Conservation (phyloP, 2,329 filamentous ascomycete species). For the Zelopaecilomyces penicillatus region DNA sequence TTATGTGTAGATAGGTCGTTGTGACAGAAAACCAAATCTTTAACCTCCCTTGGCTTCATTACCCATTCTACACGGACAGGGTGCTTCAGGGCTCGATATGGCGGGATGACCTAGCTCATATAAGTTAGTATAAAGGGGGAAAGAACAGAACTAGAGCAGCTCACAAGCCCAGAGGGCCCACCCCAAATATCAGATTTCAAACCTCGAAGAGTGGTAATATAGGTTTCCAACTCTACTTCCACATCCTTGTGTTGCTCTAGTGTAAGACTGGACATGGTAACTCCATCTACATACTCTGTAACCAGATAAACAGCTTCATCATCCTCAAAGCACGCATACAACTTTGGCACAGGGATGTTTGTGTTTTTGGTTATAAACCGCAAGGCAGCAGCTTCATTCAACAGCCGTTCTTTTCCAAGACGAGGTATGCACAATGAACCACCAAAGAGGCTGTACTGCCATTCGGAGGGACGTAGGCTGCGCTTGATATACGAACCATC, state of each 20-base stretch:
- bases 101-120: conserved; percentile 8
- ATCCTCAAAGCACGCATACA: conserved; percentile 11
- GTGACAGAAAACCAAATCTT: conserved; percentile 14
- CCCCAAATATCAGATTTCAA: conserved; percentile 11
- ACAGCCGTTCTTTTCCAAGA: conserved; percentile 10
- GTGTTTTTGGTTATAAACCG: conserved; percentile 11
- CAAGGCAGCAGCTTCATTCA: conserved; percentile 12
- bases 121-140: background rate
- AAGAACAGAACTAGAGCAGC: no score
- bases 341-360: conserved; percentile 12
- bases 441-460: conserved; percentile 6
- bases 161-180: conserved; percentile 8
- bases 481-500: conserved; percentile 7
- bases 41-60: conserved; percentile 6
- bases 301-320: conserved; percentile 6
- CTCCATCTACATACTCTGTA: conserved; percentile 5
- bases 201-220: conserved; percentile 4
- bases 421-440: conserved; percentile 7
- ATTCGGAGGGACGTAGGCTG: conserved; percentile 8
- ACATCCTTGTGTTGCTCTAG: conserved; percentile 5
- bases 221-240: conserved; percentile 8
- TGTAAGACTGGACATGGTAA: conserved; percentile 3
- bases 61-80: conserved; percentile 5
- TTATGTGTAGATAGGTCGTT: conserved; percentile 8
- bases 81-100: conserved; percentile 9